Conservation (phyloP, 805 yeast genomes). For the Maudiozyma bulderi region DNA sequence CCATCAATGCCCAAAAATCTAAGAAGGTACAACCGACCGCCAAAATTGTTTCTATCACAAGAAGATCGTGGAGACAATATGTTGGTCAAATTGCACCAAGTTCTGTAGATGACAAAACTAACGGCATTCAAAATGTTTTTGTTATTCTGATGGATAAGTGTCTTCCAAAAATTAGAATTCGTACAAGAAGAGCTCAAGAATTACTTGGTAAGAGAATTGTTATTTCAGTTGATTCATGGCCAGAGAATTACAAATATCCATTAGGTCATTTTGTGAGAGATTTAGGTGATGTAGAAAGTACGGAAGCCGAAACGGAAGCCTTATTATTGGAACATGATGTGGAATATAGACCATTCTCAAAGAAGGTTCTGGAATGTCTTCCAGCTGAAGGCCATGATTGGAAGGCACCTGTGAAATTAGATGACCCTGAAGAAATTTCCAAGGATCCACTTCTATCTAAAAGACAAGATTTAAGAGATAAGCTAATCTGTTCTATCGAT, state of each 20-base stretch:
- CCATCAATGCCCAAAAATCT: constrained; percentile 47
- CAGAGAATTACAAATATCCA: constrained; percentile 71
- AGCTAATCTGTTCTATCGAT: constrained; percentile 88
- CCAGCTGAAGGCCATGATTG: constrained; percentile 92
- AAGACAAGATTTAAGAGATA: constrained; percentile 80
- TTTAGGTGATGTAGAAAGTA: constrained; percentile 83
- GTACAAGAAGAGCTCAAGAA: constrained; percentile 77
- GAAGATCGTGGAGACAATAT: constrained; percentile 91
- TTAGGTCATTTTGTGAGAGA: constrained; percentile 90
- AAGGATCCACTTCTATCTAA: constrained; percentile 40
- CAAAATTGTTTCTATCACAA: constrained; percentile 73
- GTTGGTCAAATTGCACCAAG: constrained; percentile 87
- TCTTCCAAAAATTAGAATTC: constrained; percentile 76
- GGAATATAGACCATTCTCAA: constrained; percentile 91
- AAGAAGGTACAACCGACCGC: constrained; percentile 81
- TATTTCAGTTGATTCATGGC: constrained; percentile 90
- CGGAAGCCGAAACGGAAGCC: constrained; percentile 94
- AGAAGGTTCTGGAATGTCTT: constrained; percentile 81
- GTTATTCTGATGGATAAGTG: constrained; percentile 83
- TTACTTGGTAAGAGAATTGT: constrained; percentile 85
- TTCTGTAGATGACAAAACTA: constrained; percentile 50
- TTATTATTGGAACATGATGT: constrained; percentile 89
- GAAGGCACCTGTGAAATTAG: constrained; percentile 66
- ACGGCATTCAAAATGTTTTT: constrained; percentile 68
- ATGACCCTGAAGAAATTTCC: constrained; percentile 44